Conservation (phyloP, 1,284 basidiomycete genomes). For the Trametes versicolor region DNA sequence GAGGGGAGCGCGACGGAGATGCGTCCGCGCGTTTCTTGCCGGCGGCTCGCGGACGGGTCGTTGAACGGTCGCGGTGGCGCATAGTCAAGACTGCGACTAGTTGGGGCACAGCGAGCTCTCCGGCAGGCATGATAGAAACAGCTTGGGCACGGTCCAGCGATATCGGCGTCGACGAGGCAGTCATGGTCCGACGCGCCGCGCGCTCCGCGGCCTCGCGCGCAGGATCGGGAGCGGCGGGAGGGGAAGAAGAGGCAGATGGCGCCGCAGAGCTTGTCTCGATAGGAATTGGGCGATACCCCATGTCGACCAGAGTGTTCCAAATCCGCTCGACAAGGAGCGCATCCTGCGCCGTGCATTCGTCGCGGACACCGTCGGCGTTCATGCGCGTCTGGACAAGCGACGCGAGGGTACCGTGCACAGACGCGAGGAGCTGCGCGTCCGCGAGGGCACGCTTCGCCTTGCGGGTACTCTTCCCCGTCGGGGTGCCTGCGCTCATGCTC, state of each 20-base stretch:
- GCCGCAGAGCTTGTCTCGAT: slow-evolving; percentile 17
- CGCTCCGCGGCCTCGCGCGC: slow-evolving; percentile 32
- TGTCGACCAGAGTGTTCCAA: slow-evolving; percentile 43
- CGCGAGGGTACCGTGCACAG: slow-evolving; percentile 52
- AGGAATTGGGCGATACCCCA: slow-evolving; percentile 44
- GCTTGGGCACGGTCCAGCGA: slow-evolving; percentile 27
- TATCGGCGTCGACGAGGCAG: slow-evolving; percentile 25
- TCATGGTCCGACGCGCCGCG: slow-evolving; percentile 29
- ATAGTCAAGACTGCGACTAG: slow-evolving; percentile 47
- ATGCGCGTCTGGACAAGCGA: slow-evolving; percentile 32
- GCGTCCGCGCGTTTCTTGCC: slow-evolving; percentile 20
- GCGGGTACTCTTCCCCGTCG: slow-evolving; percentile 44
- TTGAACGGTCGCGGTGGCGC: slow-evolving; percentile 44
- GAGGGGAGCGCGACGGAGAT: slow-evolving; percentile 28
- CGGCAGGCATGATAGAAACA: slow-evolving; percentile 24
- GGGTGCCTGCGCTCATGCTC: slow-evolving; percentile 36
- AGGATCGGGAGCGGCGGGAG: neutral
- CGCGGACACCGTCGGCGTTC: slow-evolving; percentile 11
- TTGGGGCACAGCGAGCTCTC: slow-evolving; percentile 44
- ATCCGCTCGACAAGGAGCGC: slow-evolving; percentile 45
- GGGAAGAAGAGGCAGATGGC: neutral
- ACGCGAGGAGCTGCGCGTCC: slow-evolving; percentile 52
- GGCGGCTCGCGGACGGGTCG: slow-evolving; percentile 37
- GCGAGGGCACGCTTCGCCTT: slow-evolving; percentile 48
- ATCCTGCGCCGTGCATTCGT: slow-evolving; percentile 41